Evolutionary conservation across 345 rosid genomes (phyloP), one percentile per base, ranked within the genome.

Genomic region (Euphorbia lathyris): DNA sequence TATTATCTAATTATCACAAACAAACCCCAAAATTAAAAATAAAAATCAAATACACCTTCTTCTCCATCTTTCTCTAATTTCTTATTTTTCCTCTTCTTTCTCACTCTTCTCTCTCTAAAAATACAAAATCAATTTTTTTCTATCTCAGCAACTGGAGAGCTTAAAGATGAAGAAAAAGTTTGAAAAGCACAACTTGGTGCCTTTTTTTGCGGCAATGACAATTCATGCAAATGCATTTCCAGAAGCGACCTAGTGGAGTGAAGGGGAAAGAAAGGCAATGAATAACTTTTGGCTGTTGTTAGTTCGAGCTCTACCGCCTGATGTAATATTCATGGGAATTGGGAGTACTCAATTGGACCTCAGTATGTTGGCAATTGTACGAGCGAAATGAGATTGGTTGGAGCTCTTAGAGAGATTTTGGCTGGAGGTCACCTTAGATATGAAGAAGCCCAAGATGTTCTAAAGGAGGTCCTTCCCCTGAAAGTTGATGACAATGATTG

Each of bases 381-480:
- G 20, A 68, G 68, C 58, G 99, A 94, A 75, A 94, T 94, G 97
- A 87, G 97, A 78, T 78, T 92, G 86, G 97, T 91, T 72, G 99
- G 99, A 76, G 96, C 92, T 13, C 79, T 94, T 12, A 87, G 99
- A 81, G 98, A 91, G 88, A 80, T 94, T 57, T 81, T 94, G 77
- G 98, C 95, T 5, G 98, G 98, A 48, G 97, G 98, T 63, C 97
- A 94, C 66, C 88, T 94, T 51, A 97, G 98, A 29, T 94, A 83
- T 60, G 97, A 91, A 74, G 98, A 93, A 75, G 97, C 89, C 67
- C 91, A 87, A 73, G 98, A 95, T 82, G 90, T 91, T 72, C 68
- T 94, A 22, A 87, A 82, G 77, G 97, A 94, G 7, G 90, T 91
- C 75, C 92, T 94, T 80, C 97, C 98, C 3, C 80, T 94, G 76